Conservation (phyloP, 192 early-diverging fungal species). For the Gamsiella multidivaricata region DNA sequence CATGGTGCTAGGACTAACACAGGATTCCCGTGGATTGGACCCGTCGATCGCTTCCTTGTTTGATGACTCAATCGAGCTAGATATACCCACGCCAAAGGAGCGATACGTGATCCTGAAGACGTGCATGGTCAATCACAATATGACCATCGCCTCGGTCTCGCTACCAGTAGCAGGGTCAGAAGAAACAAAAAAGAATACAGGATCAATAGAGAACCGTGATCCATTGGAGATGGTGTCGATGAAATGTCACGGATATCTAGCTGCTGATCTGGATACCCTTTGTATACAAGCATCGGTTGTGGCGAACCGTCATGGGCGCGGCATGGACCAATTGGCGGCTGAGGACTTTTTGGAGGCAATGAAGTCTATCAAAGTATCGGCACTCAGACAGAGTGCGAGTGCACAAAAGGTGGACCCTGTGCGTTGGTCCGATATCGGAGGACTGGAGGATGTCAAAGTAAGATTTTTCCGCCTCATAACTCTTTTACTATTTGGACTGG, state of each 20-base stretch:
- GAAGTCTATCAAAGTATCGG: slow-evolving; percentile 34
- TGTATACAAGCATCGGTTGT: slow-evolving; percentile 35
- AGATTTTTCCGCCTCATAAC: not conserved
- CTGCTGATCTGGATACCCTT: slow-evolving; percentile 65
- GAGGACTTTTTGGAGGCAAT: slow-evolving; percentile 60
- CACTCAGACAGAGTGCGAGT: slow-evolving; percentile 46
- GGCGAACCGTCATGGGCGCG: slow-evolving; percentile 35
- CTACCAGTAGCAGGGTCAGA: not conserved
- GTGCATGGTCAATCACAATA: slow-evolving; percentile 18
- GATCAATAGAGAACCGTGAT: not conserved
- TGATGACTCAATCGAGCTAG: slow-evolving; percentile 61
- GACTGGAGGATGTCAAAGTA: slow-evolving; percentile 77
- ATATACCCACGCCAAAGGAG: slow-evolving; percentile 64
- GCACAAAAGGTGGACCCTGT: slow-evolving; percentile 63
- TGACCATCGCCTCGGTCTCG: not conserved
- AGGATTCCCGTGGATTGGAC: slow-evolving; percentile 25
- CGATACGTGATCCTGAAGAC: slow-evolving; percentile 55
- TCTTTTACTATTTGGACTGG: not conserved
- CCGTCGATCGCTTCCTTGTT: slow-evolving; percentile 20
- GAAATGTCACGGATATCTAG: slow-evolving; percentile 65
- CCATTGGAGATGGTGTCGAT: slow-evolving; percentile 43
- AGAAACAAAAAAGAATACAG: not conserved
- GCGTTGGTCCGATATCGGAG: slow-evolving; percentile 85
- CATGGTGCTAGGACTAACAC: slow-evolving; percentile 23
- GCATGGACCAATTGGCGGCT: slow-evolving; percentile 32